Evolutionary conservation across 768 basidiomycete species (phyloP), one percentile per base, ranked within the genome.

Genomic region (Lactifluus volemus): DNA sequence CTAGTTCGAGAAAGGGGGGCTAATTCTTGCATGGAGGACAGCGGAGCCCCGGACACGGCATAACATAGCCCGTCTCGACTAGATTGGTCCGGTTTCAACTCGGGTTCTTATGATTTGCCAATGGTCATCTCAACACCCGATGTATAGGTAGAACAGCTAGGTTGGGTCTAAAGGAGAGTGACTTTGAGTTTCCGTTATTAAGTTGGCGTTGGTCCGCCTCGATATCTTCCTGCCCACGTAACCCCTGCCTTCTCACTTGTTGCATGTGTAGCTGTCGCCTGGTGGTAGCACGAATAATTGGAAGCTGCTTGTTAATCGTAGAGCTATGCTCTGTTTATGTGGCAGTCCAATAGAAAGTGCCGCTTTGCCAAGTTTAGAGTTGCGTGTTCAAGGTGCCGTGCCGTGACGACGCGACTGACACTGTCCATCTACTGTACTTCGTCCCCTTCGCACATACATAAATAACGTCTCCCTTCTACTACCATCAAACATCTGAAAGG

Each of bases 341-440:
- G 32, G 4, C 9, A 9, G 6, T 34, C 9, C 9, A 34, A 3
- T 34, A 34, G 32, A 34, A 3, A 2, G 32, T 6, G 4, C 9
- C 1, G 25, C 25, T 34, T 5, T 34, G 32, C 6, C 9, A 34
- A 34, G 32, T 25, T 25, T 25, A 25, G 25, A 25, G 25, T 25
- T 25, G 32, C 32, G 9, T 4, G 6, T 9, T 34, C 32, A 3
- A 9, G 32, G 1, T 34, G 32, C 47, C 34, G 15, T 56, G 63
- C 51, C 57, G 61, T 38, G 41, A 53, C 53, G 64, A 58, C 61
- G 61, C 57, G 61, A n/a, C n/a, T n/a, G n/a, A 41, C 44, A 12
- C 53, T 10, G 6, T 29, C 32, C 30, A 17, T 34, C 7, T 45
- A 42, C n/a, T n/a, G n/a, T n/a, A n/a, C 53, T 17, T 55, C 41